These are phyloP conservation scores for Pichia sp. DNA, from an alignment of 1,139 yeast species.

Conservation along the genomic window DNA sequence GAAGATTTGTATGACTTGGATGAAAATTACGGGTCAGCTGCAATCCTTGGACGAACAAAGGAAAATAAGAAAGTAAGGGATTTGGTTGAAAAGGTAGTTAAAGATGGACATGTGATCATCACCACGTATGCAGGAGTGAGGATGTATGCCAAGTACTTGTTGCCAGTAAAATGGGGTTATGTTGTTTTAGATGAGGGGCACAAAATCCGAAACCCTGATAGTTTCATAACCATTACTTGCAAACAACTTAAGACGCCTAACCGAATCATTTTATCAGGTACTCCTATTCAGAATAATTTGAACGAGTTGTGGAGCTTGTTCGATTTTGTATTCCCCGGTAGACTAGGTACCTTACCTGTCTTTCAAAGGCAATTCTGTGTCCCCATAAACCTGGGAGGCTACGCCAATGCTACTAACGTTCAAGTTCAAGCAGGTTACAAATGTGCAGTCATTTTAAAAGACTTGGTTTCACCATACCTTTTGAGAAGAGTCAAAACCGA, in stretches of 20 bases:
- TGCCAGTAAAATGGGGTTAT: conserved; percentile 83
- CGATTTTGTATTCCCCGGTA: conserved; percentile 92
- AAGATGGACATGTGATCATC: conserved; percentile 74
- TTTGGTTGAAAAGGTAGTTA: conserved; percentile 48
- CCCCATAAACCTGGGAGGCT: conserved; percentile 97
- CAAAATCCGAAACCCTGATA: conserved; percentile 90
- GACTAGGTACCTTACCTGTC: conserved; percentile 90
- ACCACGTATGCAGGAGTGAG: conserved; percentile 91
- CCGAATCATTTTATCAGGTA: conserved; percentile 85
- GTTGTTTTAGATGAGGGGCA: conserved; percentile 95
- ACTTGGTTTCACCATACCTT: conserved; percentile 83
- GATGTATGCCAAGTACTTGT: conserved; percentile 64
- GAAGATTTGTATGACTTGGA: conserved; percentile 34
- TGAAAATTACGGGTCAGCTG: conserved; percentile 24
- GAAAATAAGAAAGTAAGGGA: conserved; percentile 43
- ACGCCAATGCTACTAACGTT: conserved; percentile 92
- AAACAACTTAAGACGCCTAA: conserved; percentile 79
- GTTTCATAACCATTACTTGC: conserved; percentile 80
- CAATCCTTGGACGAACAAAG: conserved; percentile 28
- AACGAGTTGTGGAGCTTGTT: conserved; percentile 91
- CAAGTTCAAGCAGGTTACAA: conserved; percentile 96
- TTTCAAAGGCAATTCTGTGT: conserved; percentile 88
- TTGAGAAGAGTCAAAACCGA: conserved; percentile 84
- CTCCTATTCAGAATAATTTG: conserved; percentile 92
- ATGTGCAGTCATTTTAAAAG: conserved; percentile 88